A percentile compares a stretch with the other conserved stretches of the same genome.
phyloP scores from a whole-genome alignment of 2,329 filamentous ascomycete genomes.

The Cercospora zeae-maydis region DNA sequence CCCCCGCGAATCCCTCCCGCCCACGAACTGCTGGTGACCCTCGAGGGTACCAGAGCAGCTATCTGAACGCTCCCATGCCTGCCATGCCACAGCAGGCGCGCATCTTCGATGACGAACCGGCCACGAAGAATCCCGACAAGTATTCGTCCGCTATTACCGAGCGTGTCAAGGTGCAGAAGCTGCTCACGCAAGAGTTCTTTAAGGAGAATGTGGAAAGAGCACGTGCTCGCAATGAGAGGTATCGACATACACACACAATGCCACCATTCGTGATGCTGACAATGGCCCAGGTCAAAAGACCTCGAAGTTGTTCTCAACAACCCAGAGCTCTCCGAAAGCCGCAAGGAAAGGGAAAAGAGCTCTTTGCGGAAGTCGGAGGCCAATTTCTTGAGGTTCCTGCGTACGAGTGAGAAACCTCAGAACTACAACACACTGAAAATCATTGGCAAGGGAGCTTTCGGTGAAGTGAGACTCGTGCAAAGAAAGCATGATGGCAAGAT shows the following conservation, averaged over 20 bases:
- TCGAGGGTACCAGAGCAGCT: slow-evolving; percentile 57
- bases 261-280: slow-evolving; percentile 9
- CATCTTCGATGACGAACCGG: slow-evolving; percentile 62
- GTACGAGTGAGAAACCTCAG: slow-evolving; percentile 86
- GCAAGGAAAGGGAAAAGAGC: slow-evolving; percentile 81
- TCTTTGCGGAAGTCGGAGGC: slow-evolving; percentile 84
- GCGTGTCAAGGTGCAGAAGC: slow-evolving; percentile 61
- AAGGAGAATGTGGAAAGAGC: slow-evolving; percentile 97
- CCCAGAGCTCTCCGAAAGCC: slow-evolving; percentile 66
- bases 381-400: slow-evolving; percentile 87
- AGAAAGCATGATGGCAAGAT: slow-evolving; percentile 95
- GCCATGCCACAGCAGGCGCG: slow-evolving; percentile 41
- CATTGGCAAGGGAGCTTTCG: slow-evolving; percentile 97
- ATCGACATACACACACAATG: slow-evolving; percentile 32
- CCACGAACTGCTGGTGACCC: slow-evolving; percentile 78
- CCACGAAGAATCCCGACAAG: slow-evolving; percentile 74
- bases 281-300: slow-evolving; percentile 70
- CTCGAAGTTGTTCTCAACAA: slow-evolving; percentile 82
- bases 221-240: slow-evolving; percentile 92
- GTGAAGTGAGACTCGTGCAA: slow-evolving; percentile 95
- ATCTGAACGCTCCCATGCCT: slow-evolving; percentile 63
- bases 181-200: slow-evolving; percentile 76
- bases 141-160: slow-evolving; percentile 86
- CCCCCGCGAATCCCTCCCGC: slow-evolving; percentile 62
- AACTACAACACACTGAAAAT: slow-evolving; percentile 98